phyloP scores from a whole-genome alignment of 2,329 filamentous ascomycete species.

The Sphaceloma murrayae region DNA sequence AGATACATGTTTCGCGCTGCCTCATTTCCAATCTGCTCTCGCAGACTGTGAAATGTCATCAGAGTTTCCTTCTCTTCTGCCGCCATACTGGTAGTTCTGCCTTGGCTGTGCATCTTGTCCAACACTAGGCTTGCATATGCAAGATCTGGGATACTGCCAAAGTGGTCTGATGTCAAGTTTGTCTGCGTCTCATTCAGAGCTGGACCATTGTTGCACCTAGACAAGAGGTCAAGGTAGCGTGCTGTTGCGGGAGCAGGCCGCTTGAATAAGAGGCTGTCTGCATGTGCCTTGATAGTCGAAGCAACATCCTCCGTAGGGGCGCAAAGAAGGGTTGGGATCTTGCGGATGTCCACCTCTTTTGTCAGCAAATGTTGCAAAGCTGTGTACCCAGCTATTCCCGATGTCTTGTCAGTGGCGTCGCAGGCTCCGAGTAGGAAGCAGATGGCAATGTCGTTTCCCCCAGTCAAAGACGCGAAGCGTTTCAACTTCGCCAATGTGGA shows the following conservation, averaged over 20 bases:
- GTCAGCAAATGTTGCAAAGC: no score
- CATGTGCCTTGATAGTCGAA: not conserved
- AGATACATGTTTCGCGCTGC: not conserved
- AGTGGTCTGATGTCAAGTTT: not conserved
- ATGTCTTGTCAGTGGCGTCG: not conserved
- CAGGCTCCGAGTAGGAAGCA: conserved; percentile 26
- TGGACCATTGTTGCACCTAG: not conserved
- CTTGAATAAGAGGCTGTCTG: not conserved
- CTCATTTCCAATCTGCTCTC: not conserved
- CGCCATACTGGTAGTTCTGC: no score
- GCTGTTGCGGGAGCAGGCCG: not conserved
- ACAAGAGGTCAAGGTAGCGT: not conserved
- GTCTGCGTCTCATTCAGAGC: not conserved
- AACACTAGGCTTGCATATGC: not conserved
- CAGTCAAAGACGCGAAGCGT: conserved; percentile 25
- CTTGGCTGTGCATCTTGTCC: no score
- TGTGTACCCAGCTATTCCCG: not conserved
- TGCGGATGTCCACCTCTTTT: conserved; percentile 9
- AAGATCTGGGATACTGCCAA: not conserved
- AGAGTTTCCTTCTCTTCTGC: not conserved
- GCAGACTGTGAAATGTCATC: not conserved
- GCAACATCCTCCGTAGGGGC: conserved; percentile 14
- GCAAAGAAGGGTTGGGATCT: conserved; percentile 18
- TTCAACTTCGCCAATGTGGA: conserved; percentile 24
- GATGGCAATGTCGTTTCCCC: conserved; percentile 24